Evolutionary conservation across 768 basidiomycete species (phyloP), one percentile per base, ranked within the genome.

Genomic region (Mycena belliarum): DNA sequence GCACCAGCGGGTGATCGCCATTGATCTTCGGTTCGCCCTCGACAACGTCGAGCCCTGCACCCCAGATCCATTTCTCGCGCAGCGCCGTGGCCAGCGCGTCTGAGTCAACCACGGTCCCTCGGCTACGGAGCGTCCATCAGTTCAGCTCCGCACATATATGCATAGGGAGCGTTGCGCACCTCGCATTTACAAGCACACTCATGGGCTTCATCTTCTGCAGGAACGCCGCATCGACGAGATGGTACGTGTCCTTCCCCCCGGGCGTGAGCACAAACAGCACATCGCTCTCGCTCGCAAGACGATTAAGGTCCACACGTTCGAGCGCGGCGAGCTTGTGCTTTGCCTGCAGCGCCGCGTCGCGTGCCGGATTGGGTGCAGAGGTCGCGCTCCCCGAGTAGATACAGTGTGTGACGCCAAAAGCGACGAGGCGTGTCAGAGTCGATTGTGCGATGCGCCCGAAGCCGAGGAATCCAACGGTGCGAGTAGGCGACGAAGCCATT

Each of bases 31-130:
- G 95, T 69, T 98, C 95, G 21, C 93, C 94, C 61, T 93, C 93
- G 9, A 97, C 86, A 32, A 98, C 96, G 71, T 99, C 96, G 15
- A 99, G 65, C 0, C 93, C 96, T 0, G 96, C 96, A 21, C 86
- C 95, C 80, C 89, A 95, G n/a, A 99, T 89, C 84, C 87, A 86
- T 2, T 81, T 82, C 57, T 89, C 84, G 44, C 75, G 68, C 41
- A 98, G 73, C 3, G 95, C 96, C 60, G 79, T 82, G 3, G 88
- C 89, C 9, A 99, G 79, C 12, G 95, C 96, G 41, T 88, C 84
- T 1, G 91, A 92, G 68, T 98, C 93, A 8, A 99, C 91, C 18
- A 98, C 72, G 1, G 91, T 85, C 35, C 96, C 96, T 29, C 96
- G 78, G 12, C 85, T 84, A 32, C n/a, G n/a, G n/a, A n/a, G n/a